Percentiles rank a stretch among this genome's conserved stretches.
Evolutionary conservation across 2,329 filamentous ascomycete genomes (phyloP).

Genomic region (Monilinia vaccinii-corymbosi): DNA sequence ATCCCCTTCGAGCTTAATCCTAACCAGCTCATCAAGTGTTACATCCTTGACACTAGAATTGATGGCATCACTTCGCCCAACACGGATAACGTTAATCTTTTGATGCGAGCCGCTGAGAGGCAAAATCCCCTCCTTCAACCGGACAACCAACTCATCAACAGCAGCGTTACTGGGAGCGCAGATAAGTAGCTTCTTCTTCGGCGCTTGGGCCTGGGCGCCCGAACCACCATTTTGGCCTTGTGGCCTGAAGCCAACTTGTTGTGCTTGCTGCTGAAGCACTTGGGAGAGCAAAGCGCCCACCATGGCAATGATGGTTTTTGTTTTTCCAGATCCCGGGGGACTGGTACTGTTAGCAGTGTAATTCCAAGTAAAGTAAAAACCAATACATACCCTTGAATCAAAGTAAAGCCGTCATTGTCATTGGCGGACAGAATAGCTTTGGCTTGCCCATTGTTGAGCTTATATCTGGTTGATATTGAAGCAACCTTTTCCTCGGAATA

Average conservation of each 20-base stretch:
- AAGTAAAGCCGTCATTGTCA: slow-evolving; percentile 93
- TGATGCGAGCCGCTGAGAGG: slow-evolving; percentile 63
- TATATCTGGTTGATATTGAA: slow-evolving; percentile 65
- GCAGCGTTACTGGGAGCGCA: slow-evolving; percentile 98
- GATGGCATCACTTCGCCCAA: slow-evolving; percentile 87
- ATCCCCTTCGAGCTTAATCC: slow-evolving; percentile 56
- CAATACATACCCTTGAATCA: slow-evolving; percentile 72
- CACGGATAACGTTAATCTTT: slow-evolving; percentile 77
- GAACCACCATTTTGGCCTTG: slow-evolving; percentile 28
- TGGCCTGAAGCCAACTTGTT: slow-evolving; percentile 24
- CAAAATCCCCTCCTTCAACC: slow-evolving; percentile 80
- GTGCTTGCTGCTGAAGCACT: slow-evolving; percentile 30
- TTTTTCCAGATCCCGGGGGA: slow-evolving; percentile 94
- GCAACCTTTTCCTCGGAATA: slow-evolving; percentile 68
- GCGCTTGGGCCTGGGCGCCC: slow-evolving; percentile 27
- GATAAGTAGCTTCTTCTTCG: slow-evolving; percentile 78
- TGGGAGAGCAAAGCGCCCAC: slow-evolving; percentile 73
- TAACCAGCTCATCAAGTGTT: slow-evolving; percentile 86
- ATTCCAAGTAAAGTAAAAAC: slow-evolving; percentile 4
- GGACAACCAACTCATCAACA: slow-evolving; percentile 89
- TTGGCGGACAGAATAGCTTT: slow-evolving; percentile 85
- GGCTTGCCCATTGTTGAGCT: slow-evolving; percentile 80
- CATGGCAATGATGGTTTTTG: slow-evolving; percentile 95
- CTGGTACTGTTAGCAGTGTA: slow-evolving; percentile 34
- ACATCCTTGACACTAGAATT: slow-evolving; percentile 84